These are phyloP conservation scores for Calycina herbarum DNA, from an alignment of 2,329 filamentous ascomycete species.

Conservation along the genomic window DNA sequence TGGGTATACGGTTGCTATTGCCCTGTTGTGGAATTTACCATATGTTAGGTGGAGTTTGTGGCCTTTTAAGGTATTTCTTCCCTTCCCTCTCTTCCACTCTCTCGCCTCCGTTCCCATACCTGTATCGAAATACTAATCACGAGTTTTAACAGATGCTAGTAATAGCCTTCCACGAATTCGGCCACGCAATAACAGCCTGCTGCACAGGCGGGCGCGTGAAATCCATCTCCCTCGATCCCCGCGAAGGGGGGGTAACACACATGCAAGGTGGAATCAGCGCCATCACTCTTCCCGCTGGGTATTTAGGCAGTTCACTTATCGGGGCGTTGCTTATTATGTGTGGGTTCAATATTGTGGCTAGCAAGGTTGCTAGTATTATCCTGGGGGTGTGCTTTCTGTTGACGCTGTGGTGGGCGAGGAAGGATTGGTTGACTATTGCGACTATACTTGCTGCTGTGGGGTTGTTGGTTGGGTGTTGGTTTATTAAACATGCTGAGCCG, in stretches of 20 bases:
- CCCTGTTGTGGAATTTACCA: slow-evolving; percentile 76
- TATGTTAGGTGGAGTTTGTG: slow-evolving; percentile 74
- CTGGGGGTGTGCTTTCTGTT: slow-evolving; percentile 73
- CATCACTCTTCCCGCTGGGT: slow-evolving; percentile 74
- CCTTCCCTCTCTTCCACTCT: background rate
- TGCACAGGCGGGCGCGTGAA: slow-evolving; percentile 73
- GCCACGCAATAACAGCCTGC: slow-evolving; percentile 71
- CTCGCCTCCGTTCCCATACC: background rate
- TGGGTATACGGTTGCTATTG: slow-evolving; percentile 71
- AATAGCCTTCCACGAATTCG: slow-evolving; percentile 80
- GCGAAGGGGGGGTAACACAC: slow-evolving; percentile 76
- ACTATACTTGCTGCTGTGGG: slow-evolving; percentile 71
- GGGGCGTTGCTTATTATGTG: slow-evolving; percentile 77
- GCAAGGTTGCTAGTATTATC: slow-evolving; percentile 74
- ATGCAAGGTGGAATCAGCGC: slow-evolving; percentile 72
- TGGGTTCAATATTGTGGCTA: slow-evolving; percentile 78
- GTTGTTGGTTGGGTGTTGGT: slow-evolving; percentile 73
- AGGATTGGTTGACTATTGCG: slow-evolving; percentile 73
- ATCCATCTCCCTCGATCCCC: slow-evolving; percentile 71
- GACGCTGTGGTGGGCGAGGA: slow-evolving; percentile 80
- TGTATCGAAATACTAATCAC: background rate
- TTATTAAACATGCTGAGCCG: slow-evolving; percentile 73
- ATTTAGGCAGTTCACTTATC: slow-evolving; percentile 71
- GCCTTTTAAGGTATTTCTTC: slow-evolving; percentile 69
- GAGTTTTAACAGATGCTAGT: slow-evolving; percentile 64